Conservation (phyloP, 306 rosid species). For the Corylus avellana region DNA sequence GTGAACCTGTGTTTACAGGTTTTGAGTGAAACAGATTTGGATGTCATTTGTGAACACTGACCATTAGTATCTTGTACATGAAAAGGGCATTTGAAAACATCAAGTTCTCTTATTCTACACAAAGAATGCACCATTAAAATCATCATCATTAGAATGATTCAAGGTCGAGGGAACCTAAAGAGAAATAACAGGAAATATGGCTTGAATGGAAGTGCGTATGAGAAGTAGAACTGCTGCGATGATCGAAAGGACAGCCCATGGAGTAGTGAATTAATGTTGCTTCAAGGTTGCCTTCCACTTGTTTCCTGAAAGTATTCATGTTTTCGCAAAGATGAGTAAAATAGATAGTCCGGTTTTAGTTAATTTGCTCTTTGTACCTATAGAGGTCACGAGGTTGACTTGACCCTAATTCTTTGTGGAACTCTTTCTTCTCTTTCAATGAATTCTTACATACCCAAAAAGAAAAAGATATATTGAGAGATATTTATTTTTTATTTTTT, state of each 20-base stretch:
- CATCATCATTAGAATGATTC: background rate
- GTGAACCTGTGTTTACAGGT: background rate
- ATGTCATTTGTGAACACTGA: background rate
- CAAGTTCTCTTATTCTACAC: background rate
- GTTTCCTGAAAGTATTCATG: constrained; percentile 2
- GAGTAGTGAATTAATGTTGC: constrained; percentile 27
- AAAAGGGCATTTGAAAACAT: background rate
- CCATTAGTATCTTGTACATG: background rate
- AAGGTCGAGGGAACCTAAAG: background rate
- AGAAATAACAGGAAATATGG: constrained; percentile 3
- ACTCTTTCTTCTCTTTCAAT: too few relatives aligned
- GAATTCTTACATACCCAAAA: too few relatives aligned
- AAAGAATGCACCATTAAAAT: background rate
- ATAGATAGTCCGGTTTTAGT: background rate
- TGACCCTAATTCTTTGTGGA: too few relatives aligned
- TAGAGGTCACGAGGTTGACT: too few relatives aligned
- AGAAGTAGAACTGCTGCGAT: constrained; percentile 14
- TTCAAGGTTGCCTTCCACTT: constrained; percentile 33
- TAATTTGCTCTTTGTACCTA: too few relatives aligned
- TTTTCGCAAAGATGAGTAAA: constrained; percentile 18
- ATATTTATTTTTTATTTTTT: too few relatives aligned
- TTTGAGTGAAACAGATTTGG: background rate
- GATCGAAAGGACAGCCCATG: constrained; percentile 30
- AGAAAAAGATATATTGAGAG: too few relatives aligned
- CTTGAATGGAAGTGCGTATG: constrained; percentile 14